Evolutionary conservation across 2,329 filamentous ascomycete species (phyloP).

Genomic region (Exophiala sp.): DNA sequence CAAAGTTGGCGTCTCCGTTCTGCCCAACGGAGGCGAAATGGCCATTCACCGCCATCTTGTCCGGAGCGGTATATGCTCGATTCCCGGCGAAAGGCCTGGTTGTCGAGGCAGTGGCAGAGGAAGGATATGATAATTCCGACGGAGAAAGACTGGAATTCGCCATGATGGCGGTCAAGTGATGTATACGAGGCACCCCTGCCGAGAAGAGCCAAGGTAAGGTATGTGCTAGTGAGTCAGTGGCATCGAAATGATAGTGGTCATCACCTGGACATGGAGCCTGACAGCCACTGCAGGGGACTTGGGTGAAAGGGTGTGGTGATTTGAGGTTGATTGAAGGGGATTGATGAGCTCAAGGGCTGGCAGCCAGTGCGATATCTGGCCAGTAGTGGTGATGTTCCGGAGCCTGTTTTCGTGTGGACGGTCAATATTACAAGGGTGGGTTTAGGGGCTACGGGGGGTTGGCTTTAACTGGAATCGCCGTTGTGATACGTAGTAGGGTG

Average conservation of each 20-base stretch:
- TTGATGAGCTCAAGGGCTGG: neutral
- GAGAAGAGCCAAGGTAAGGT: constrained; percentile 6
- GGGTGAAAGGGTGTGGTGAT: constrained; percentile 9
- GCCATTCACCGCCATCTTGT: constrained; percentile 41
- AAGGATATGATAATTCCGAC: constrained; percentile 17
- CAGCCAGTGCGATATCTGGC: neutral
- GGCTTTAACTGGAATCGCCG: neutral
- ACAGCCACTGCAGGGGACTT: constrained; percentile 12
- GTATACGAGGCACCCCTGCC: constrained; percentile 8
- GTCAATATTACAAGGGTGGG: neutral
- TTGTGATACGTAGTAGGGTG: no score
- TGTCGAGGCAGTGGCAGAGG: constrained; percentile 7
- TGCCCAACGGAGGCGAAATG: constrained; percentile 42
- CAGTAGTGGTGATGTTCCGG: neutral
- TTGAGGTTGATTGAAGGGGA: neutral
- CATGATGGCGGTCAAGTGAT: constrained; percentile 22
- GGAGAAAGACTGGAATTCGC: constrained; percentile 21
- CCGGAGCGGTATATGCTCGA: constrained; percentile 31
- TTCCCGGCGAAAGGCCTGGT: constrained; percentile 18
- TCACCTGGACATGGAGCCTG: constrained; percentile 18
- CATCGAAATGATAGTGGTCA: constrained; percentile 12
- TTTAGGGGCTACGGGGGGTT: neutral
- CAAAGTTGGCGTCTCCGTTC: constrained; percentile 51
- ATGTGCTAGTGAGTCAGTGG: constrained; percentile 7
- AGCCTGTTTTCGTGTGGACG: neutral